Base-by-base conservation (phyloP, 306 rosid genomes). In the Quercus variabilis region DNA sequence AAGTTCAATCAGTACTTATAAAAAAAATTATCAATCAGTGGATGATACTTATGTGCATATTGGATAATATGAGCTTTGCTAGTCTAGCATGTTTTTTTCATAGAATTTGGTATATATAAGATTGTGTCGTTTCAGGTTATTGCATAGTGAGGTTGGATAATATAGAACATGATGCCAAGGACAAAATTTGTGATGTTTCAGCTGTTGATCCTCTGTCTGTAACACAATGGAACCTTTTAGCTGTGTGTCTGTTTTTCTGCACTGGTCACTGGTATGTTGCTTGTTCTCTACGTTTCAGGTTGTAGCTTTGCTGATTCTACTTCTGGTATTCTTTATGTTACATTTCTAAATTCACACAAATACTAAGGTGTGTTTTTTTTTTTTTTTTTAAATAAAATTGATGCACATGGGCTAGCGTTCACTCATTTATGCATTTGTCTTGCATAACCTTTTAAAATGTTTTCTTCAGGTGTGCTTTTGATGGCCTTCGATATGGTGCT, bases 401-500 rank as follows among this genome's bases (percentile, higher is more conserved):
- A 64, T 30, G 43, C 5, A 0, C 2, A 21, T 28, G 70, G 70
- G 46, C 20, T 5, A 15, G 70, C 7, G 8, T 30, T 17, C 11
- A 15, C 21, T 79, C 57, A 57, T 63, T 51, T 31, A 11, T 5
- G 1, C 70, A 76, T 69, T 73, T 54, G 55, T 69, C 43, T 67
- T 71, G 75, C 55, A 58, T 79, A 55, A 31, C 71, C 59, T 26
- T 4, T 59, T 20, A 57, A 20, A 73, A 68, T 55, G 62, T 75
- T 73, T 72, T 68, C 82, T 78, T 77, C 86, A 95, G 99, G 99
- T 95, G 99, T 82, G 99, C 99, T 68, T 95, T 95, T 82, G 99
- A 95, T 80, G 99, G 99, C 78, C 97, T 95, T 71, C 97, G 92
- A 69, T 95, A 95, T 76, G 94, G 92, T 65, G 99, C 99, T 85